phyloP scores from a whole-genome alignment of 2,329 filamentous ascomycete genomes.

The Alternaria solani region DNA sequence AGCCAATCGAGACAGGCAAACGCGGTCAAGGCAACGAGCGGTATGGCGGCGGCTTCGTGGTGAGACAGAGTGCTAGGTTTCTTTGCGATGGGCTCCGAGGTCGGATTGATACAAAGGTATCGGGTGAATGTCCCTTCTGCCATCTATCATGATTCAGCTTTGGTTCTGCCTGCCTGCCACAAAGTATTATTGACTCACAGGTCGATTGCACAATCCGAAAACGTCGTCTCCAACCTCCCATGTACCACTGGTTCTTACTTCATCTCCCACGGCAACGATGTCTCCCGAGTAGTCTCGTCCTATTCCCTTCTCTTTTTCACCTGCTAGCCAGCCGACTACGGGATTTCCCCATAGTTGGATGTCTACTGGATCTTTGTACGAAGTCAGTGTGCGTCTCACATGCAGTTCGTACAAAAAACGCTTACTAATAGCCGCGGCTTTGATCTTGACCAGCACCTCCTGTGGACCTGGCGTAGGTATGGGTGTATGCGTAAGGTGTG shows the following conservation, averaged over 20 bases:
- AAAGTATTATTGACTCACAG: constrained; percentile 7
- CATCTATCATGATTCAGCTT: constrained; percentile 10
- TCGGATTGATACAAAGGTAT: constrained; percentile 30
- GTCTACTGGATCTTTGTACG: constrained; percentile 49
- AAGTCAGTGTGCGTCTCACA: neutral
- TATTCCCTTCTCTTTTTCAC: constrained; percentile 47
- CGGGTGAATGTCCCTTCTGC: constrained; percentile 40
- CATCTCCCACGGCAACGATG: constrained; percentile 44
- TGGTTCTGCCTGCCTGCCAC: no score
- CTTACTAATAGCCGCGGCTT: constrained; percentile 54
- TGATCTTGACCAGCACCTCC: constrained; percentile 51
- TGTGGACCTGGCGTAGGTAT: constrained; percentile 22
- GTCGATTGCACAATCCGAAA: constrained; percentile 34
- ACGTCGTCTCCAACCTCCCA: constrained; percentile 38
- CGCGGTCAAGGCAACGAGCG: constrained; percentile 51
- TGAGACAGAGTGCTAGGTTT: constrained; percentile 31
- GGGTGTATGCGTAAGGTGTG: constrained; percentile 32
- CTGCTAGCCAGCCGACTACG: constrained; percentile 38
- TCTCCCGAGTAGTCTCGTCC: constrained; percentile 58
- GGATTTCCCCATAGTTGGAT: constrained; percentile 47
- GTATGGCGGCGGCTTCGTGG: constrained; percentile 40
- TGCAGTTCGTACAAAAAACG: neutral
- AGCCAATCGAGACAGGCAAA: constrained; percentile 45
- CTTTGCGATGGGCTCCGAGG: constrained; percentile 32
- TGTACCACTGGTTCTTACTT: constrained; percentile 18